These are phyloP conservation scores for Leishmania lainsoni DNA, from an alignment of 208 protist species.

Conservation along the genomic window DNA sequence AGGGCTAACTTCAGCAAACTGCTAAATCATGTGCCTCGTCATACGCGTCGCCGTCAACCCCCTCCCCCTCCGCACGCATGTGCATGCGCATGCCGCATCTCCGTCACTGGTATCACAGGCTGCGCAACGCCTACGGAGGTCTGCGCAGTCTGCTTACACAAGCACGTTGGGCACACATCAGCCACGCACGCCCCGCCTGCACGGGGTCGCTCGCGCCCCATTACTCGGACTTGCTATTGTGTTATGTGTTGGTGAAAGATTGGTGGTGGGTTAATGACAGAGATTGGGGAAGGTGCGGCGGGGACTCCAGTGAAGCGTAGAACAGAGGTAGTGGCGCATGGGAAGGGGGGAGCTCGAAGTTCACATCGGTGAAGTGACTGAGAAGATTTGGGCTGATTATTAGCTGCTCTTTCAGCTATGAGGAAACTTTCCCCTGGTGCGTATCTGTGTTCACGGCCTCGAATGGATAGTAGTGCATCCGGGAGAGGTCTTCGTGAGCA, in stretches of 20 bases:
- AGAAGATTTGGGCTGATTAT: too few relatives aligned
- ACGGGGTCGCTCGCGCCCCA: background rate
- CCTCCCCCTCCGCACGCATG: background rate
- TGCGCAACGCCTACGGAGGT: conserved; percentile 5
- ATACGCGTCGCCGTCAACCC: conserved; percentile 3
- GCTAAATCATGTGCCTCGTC: conserved; percentile 22
- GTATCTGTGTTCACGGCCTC: too few relatives aligned
- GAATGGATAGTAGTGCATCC: too few relatives aligned
- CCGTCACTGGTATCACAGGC: conserved; percentile 32
- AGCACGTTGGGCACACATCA: conserved; percentile 16
- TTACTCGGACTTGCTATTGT: conserved; percentile 12
- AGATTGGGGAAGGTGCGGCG: too few relatives aligned
- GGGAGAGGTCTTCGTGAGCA: too few relatives aligned
- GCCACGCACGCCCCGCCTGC: background rate
- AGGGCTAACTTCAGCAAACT: conserved; percentile 28
- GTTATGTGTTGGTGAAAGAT: conserved; percentile 3
- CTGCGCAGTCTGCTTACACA: conserved; percentile 36
- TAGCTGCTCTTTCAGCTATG: too few relatives aligned
- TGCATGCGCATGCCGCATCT: conserved; percentile 1
- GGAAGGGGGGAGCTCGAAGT: too few relatives aligned
- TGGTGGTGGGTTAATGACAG: too few relatives aligned
- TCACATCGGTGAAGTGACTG: too few relatives aligned
- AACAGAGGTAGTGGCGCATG: too few relatives aligned
- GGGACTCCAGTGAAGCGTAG: too few relatives aligned
- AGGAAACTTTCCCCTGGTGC: too few relatives aligned